Conservation (phyloP, 768 basidiomycete species). For the Rhizopogon rudus region DNA sequence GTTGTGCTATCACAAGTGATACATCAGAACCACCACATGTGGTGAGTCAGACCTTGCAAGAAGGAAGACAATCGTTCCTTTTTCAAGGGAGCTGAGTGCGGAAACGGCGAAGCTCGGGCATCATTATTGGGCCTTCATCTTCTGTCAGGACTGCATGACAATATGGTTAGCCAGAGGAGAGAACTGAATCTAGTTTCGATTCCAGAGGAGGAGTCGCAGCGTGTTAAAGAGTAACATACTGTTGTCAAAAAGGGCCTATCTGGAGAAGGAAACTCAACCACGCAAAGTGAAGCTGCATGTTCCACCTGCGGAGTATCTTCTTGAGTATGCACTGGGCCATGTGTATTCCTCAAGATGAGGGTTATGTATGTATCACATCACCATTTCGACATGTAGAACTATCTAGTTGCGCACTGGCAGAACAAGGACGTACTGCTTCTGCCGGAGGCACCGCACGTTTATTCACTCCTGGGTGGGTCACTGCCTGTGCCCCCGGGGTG, state of each 20-base stretch:
- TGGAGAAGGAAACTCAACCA: slow-evolving; percentile 21
- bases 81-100: too few species aligned
- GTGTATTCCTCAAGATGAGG: slow-evolving; percentile 67
- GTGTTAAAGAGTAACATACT: neutral
- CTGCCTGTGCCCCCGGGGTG: slow-evolving; percentile 34
- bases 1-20: too few species aligned
- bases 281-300: slow-evolving; percentile 29
- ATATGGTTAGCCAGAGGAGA: neutral
- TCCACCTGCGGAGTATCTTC: slow-evolving; percentile 37
- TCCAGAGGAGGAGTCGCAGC: neutral
- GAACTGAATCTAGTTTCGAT: too few species aligned
- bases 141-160: too few species aligned
- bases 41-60: too few species aligned
- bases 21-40: too few species aligned
- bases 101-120: too few species aligned
- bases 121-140: too few species aligned
- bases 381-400: slow-evolving; percentile 80
- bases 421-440: slow-evolving; percentile 70
- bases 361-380: slow-evolving; percentile 81
- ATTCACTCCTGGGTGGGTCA: slow-evolving; percentile 45
- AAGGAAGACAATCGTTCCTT: too few species aligned
- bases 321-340: slow-evolving; percentile 61
- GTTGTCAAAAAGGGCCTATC: slow-evolving; percentile 3
- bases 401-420: slow-evolving; percentile 89
- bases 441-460: slow-evolving; percentile 28